Evolutionary conservation across 2,329 filamentous ascomycete genomes (phyloP).

Genomic region (Colletotrichum chrysophilum): DNA sequence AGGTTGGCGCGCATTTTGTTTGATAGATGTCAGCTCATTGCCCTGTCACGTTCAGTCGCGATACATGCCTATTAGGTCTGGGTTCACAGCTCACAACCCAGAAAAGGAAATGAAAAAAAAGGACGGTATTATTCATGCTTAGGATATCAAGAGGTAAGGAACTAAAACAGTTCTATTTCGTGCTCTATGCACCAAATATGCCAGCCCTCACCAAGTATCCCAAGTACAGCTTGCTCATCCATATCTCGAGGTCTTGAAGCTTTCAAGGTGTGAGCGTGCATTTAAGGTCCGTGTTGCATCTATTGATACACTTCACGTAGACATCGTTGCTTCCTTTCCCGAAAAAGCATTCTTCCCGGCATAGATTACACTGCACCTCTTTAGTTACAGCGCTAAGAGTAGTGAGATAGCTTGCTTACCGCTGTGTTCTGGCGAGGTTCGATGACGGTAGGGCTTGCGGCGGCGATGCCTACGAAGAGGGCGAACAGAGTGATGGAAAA

Average conservation of each 20-base stretch:
- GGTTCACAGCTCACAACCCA: too few species aligned
- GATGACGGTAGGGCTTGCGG: background rate
- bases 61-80: too few species aligned
- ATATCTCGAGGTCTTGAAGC: background rate
- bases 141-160: background rate
- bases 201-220: background rate
- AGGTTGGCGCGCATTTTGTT: too few species aligned
- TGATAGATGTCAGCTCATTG: too few species aligned
- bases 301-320: background rate
- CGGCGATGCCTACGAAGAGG: background rate
- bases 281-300: background rate
- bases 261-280: background rate
- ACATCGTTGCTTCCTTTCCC: background rate
- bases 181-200: background rate
- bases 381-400: background rate
- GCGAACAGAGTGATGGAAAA: background rate
- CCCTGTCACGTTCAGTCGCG: too few species aligned
- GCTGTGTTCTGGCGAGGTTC: background rate
- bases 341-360: background rate
- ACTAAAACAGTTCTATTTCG: background rate
- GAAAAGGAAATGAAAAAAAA: too few species aligned
- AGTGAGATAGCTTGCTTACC: fast-evolving
- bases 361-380: background rate
- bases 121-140: fast-evolving
- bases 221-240: background rate